Evolutionary conservation across 1,284 basidiomycete species (phyloP).

Genomic region (Mycena sp.): DNA sequence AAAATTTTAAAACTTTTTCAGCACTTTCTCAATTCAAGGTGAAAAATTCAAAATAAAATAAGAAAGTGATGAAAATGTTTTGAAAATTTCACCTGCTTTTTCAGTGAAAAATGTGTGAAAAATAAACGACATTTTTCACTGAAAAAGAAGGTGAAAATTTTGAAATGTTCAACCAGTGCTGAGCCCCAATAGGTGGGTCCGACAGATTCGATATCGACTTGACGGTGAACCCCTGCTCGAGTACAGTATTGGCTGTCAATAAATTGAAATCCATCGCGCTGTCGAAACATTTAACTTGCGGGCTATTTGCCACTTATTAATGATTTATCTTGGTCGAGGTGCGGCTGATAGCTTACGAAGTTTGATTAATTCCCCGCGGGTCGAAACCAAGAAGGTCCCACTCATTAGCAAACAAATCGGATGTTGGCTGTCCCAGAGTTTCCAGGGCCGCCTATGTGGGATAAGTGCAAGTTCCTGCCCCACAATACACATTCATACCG

Average conservation of each 20-base stretch:
- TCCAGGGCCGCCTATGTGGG: constrained; percentile 40
- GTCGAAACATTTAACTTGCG: constrained; percentile 47
- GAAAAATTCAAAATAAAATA: too few species aligned
- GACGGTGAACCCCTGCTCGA: constrained; percentile 48
- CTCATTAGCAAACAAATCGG: constrained; percentile 6
- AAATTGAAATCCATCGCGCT: constrained; percentile 33
- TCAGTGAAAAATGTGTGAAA: too few species aligned
- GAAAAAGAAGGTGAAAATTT: too few species aligned
- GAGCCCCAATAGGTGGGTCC: constrained; percentile 35
- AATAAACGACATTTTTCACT: too few species aligned
- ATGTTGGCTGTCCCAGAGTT: constrained; percentile 29
- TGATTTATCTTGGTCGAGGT: too few species aligned
- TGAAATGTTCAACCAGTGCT: too few species aligned
- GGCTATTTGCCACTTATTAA: constrained; percentile 33
- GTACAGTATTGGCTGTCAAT: constrained; percentile 49
- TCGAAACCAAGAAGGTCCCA: constrained; percentile 23
- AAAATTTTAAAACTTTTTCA: too few species aligned
- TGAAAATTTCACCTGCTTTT: too few species aligned
- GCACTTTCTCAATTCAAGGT: too few species aligned
- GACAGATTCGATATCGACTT: constrained; percentile 36
- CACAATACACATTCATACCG: constrained; percentile 15
- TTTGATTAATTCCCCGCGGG: constrained; percentile 12
- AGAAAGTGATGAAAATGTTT: too few species aligned
- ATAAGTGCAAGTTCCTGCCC: not conserved
- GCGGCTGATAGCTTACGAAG: not conserved